Percentiles rank a stretch among this genome's conserved stretches.
These are phyloP conservation scores for Podila epicladia DNA, from an alignment of 192 early-diverging fungal species.

Conservation along the genomic window DNA sequence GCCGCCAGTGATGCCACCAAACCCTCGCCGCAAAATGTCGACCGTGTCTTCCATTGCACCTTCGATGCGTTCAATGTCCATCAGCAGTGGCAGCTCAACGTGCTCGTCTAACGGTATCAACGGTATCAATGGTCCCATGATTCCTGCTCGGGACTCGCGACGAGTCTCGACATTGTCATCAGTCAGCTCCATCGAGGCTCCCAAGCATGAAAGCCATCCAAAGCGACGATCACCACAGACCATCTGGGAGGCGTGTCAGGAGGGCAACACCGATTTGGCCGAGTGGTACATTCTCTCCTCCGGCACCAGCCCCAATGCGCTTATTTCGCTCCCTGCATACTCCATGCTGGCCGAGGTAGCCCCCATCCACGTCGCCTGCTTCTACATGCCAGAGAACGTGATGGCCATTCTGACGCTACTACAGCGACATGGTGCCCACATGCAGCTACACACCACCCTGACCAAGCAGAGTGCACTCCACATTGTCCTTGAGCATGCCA, in stretches of 20 bases:
- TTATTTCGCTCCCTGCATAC: slow-evolving; percentile 26
- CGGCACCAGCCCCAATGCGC: slow-evolving; percentile 21
- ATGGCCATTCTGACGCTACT: slow-evolving; percentile 25
- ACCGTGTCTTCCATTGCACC: slow-evolving; percentile 37
- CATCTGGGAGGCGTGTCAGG: slow-evolving; percentile 45
- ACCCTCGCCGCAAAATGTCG: slow-evolving; percentile 40
- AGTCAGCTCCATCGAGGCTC: slow-evolving; percentile 27
- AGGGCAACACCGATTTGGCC: slow-evolving; percentile 33
- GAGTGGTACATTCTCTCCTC: slow-evolving; percentile 30
- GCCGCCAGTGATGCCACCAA: slow-evolving; percentile 15
- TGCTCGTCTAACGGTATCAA: slow-evolving; percentile 14
- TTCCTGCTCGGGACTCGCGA: slow-evolving; percentile 34
- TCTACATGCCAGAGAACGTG: slow-evolving; percentile 33
- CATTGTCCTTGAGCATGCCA: slow-evolving; percentile 40
- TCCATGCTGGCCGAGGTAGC: slow-evolving; percentile 43
- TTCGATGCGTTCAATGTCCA: slow-evolving; percentile 38
- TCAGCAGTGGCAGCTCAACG: slow-evolving; percentile 31
- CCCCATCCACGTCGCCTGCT: slow-evolving; percentile 43
- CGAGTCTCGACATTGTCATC: slow-evolving; percentile 43
- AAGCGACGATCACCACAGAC: slow-evolving; percentile 20
- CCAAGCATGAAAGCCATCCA: slow-evolving; percentile 23
- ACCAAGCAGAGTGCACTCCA: slow-evolving; percentile 42
- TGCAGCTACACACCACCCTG: slow-evolving; percentile 35
- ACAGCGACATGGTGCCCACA: slow-evolving; percentile 32
- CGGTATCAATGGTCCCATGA: slow-evolving; percentile 14